Conservation (phyloP, 306 rosid genomes). For the Trichosanthes truncata region DNA sequence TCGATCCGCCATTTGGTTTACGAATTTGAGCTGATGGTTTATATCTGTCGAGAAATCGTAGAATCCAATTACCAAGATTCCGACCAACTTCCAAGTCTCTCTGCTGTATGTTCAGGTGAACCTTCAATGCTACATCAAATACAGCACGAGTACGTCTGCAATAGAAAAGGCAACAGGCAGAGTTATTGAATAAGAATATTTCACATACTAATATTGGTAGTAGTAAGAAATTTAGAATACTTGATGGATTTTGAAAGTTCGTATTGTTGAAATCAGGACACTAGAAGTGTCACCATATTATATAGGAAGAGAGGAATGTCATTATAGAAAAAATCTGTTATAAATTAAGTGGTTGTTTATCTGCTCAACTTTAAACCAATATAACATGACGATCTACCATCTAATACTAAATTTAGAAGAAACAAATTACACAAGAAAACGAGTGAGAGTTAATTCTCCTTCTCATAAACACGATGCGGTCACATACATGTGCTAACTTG, state of each 20-base stretch:
- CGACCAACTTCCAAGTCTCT: slow-evolving; percentile 86
- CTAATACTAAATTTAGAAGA: neutral
- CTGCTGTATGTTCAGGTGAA: slow-evolving; percentile 64
- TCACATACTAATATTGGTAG: neutral
- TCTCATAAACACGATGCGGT: neutral
- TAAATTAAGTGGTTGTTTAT: neutral
- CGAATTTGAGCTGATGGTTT: slow-evolving; percentile 91
- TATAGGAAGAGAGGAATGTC: neutral
- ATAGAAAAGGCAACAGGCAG: neutral
- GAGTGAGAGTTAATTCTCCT: neutral
- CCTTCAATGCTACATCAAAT: slow-evolving; percentile 57
- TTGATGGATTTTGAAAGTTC: neutral
- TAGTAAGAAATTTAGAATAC: neutral
- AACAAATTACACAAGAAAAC: neutral
- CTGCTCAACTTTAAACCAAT: neutral
- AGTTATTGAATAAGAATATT: neutral
- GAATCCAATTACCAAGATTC: slow-evolving; percentile 66
- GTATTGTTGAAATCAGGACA: neutral
- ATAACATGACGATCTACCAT: neutral
- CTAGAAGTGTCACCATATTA: neutral
- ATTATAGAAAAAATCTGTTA: neutral
- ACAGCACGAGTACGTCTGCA: slow-evolving; percentile 61
- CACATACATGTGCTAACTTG: neutral
- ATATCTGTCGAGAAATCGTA: slow-evolving; percentile 57
- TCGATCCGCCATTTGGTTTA: slow-evolving; percentile 22